These are phyloP conservation scores for Candida pseudoglaebosa DNA, from an alignment of 805 yeast species.

Conservation along the genomic window DNA sequence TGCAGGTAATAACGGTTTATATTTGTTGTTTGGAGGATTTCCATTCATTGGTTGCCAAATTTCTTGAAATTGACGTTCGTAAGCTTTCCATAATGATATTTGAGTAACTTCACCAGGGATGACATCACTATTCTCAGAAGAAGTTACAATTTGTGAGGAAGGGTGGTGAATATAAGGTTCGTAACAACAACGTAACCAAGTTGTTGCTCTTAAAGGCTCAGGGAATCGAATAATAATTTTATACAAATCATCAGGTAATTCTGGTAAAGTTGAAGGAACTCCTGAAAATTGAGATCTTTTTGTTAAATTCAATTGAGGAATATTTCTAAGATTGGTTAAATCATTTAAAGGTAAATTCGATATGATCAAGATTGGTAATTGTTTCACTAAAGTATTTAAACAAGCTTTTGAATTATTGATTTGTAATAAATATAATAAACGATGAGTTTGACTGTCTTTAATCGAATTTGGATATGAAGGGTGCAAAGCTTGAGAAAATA, in stretches of 20 bases:
- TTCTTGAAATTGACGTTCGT: constrained; percentile 79
- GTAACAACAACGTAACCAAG: constrained; percentile 92
- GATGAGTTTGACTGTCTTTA: constrained; percentile 27
- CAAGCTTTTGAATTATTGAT: constrained; percentile 47
- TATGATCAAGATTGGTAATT: constrained; percentile 55
- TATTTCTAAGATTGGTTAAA: constrained; percentile 19
- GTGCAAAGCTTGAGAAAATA: constrained; percentile 54
- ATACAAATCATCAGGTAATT: constrained; percentile 50
- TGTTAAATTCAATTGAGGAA: constrained; percentile 34
- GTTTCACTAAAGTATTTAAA: constrained; percentile 49
- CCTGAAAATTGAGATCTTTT: constrained; percentile 45
- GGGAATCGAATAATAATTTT: constrained; percentile 58
- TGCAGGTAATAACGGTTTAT: constrained; percentile 67
- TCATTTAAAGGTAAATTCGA: constrained; percentile 32
- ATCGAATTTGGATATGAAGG: constrained; percentile 24
- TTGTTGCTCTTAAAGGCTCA: constrained; percentile 88
- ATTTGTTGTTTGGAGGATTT: constrained; percentile 17
- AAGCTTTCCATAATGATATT: constrained; percentile 91
- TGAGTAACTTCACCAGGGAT: constrained; percentile 82
- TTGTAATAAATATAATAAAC: constrained; percentile 49
- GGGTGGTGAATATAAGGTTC: constrained; percentile 48
- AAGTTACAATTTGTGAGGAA: constrained; percentile 9
- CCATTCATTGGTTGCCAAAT: constrained; percentile 45
- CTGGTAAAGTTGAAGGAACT: constrained; percentile 65
- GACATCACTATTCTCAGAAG: constrained; percentile 14